These are phyloP conservation scores for Morella rubra DNA, from an alignment of 306 rosid genomes.

Conservation along the genomic window DNA sequence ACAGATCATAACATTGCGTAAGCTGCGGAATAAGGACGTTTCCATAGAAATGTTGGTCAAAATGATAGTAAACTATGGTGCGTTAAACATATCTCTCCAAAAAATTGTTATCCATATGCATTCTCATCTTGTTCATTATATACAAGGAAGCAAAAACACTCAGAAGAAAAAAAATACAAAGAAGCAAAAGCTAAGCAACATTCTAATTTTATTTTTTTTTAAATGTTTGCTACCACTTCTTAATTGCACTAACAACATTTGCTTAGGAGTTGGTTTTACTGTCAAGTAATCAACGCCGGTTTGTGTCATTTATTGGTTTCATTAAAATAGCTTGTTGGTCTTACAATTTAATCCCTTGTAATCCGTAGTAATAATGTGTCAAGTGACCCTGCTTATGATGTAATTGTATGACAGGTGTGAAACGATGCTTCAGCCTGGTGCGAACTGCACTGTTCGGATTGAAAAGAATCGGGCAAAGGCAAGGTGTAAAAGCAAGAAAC, in stretches of 20 bases:
- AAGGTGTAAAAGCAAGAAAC: not conserved
- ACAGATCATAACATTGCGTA: not conserved
- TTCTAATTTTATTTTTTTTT: not conserved
- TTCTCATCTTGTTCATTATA: no score
- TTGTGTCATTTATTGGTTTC: not conserved
- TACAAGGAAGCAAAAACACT: no score
- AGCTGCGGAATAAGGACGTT: not conserved
- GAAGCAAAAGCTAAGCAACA: no score
- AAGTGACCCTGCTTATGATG: slow-evolving; percentile 6
- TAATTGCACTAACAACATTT: not conserved
- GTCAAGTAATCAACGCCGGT: not conserved
- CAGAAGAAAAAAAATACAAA: no score
- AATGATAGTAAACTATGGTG: not conserved
- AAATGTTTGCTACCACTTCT: not conserved
- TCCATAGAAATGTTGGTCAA: not conserved
- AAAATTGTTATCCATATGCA: not conserved
- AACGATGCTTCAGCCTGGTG: slow-evolving; percentile 68
- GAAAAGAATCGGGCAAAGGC: slow-evolving; percentile 49
- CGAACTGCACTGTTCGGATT: slow-evolving; percentile 64
- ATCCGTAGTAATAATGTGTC: not conserved
- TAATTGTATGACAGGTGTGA: slow-evolving; percentile 59
- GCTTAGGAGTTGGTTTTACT: not conserved
- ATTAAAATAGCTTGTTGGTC: not conserved
- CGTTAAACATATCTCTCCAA: not conserved
- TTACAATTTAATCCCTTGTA: not conserved